Conservation (phyloP, 305 asterid species). For the Coffea humblotiana region DNA sequence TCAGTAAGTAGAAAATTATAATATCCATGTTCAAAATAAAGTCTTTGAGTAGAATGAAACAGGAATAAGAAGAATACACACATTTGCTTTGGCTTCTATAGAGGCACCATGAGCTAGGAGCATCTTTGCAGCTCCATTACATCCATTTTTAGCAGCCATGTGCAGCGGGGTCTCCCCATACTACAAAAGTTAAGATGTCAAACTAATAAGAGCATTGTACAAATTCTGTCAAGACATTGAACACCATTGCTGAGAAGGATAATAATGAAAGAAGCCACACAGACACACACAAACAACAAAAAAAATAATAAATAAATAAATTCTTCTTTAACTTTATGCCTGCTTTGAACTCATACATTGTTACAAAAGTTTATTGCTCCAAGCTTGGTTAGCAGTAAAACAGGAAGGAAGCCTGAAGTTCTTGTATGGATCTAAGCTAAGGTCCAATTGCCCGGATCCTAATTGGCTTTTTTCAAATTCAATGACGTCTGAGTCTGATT, state of each 20-base stretch:
- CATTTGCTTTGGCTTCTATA: conserved; percentile 93
- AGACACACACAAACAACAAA: neutral
- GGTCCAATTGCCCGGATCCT: neutral
- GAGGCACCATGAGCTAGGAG: conserved; percentile 84
- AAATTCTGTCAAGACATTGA: neutral
- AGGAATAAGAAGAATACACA: conserved; percentile 29
- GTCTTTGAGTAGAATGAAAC: neutral
- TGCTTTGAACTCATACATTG: neutral
- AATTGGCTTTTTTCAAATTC: neutral
- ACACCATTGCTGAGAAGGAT: neutral
- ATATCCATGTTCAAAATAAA: neutral
- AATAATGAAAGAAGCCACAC: neutral
- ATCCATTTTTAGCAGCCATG: conserved; percentile 98
- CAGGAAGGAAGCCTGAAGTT: neutral
- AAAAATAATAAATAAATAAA: neutral
- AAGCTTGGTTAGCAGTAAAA: neutral
- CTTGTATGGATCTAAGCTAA: neutral
- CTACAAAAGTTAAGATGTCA: conserved; percentile 40
- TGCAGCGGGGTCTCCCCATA: conserved; percentile 97
- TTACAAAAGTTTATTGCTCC: neutral
- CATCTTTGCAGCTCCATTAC: conserved; percentile 75
- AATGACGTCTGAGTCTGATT: neutral
- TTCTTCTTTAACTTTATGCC: no score
- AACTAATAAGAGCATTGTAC: conserved; percentile 10
- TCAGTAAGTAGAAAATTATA: neutral